Evolutionary conservation across 306 rosid species (phyloP).

Genomic region (Hippophae gyantsensis): DNA sequence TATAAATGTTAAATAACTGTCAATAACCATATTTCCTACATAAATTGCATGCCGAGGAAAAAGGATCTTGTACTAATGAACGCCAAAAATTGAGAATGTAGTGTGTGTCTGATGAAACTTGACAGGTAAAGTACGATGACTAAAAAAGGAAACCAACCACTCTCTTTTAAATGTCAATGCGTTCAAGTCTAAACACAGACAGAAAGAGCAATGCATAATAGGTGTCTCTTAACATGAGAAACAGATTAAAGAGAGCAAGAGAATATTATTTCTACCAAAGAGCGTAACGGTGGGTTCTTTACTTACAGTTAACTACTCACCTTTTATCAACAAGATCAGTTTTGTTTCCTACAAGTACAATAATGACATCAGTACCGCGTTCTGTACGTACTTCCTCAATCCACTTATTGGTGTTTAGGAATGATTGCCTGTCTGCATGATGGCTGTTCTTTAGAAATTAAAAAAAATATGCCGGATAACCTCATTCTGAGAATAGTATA

Average conservation of each 20-base stretch:
- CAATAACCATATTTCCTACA: not conserved
- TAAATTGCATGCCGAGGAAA: not conserved
- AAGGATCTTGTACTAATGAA: not conserved
- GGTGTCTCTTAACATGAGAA: not conserved
- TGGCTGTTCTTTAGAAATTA: constrained; percentile 17
- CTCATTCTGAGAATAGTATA: constrained; percentile 13
- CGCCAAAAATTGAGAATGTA: not conserved
- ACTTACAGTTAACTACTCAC: constrained; percentile 27
- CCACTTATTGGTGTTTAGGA: constrained; percentile 81
- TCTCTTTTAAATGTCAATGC: not conserved
- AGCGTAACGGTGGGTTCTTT: not conserved
- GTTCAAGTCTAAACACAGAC: not conserved
- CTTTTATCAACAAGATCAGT: constrained; percentile 97
- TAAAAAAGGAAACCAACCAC: not conserved
- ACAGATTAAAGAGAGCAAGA: not conserved
- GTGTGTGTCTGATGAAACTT: not conserved
- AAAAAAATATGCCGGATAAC: not conserved
- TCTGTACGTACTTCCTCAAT: constrained; percentile 93
- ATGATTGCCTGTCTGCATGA: constrained; percentile 83
- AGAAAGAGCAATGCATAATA: not conserved
- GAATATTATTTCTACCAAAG: not conserved
- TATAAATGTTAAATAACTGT: not conserved
- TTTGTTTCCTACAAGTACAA: constrained; percentile 95
- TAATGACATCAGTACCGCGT: constrained; percentile 89
- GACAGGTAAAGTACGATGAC: not conserved